Percentiles rank a stretch among this genome's conserved stretches.
These are phyloP conservation scores for Azolla pinnata DNA, from an alignment of 75 land plant genomes.

Conservation along the genomic window DNA sequence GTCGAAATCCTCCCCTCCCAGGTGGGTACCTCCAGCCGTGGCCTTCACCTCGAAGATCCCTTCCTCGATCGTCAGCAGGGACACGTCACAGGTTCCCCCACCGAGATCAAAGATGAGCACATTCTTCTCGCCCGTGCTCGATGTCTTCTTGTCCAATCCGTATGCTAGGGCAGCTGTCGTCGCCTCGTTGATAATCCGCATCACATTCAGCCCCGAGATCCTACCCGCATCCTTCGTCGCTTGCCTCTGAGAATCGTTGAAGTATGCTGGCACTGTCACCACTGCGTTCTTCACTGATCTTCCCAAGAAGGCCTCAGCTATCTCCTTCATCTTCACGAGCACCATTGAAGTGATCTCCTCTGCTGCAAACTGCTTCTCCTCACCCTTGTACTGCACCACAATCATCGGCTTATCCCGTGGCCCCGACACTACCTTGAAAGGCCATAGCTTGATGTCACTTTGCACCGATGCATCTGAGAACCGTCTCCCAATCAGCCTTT, in stretches of 20 bases:
- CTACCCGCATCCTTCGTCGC: slow-evolving; percentile 68
- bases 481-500: slow-evolving; percentile 61
- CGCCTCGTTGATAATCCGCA: slow-evolving; percentile 71
- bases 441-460: slow-evolving; percentile 55
- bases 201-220: slow-evolving; percentile 54
- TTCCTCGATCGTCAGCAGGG: slow-evolving; percentile 61
- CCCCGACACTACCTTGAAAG: slow-evolving; percentile 52
- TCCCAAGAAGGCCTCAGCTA: slow-evolving; percentile 59
- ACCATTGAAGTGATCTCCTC: slow-evolving; percentile 73
- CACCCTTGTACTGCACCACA: slow-evolving; percentile 48
- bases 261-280: slow-evolving; percentile 64
- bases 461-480: slow-evolving; percentile 46
- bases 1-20: slow-evolving; percentile 72
- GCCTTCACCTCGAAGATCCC: slow-evolving; percentile 78
- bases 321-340: too few relatives aligned
- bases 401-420: slow-evolving; percentile 72
- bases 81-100: slow-evolving; percentile 69
- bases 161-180: slow-evolving; percentile 77
- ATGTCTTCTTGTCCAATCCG: slow-evolving; percentile 68
- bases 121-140: slow-evolving; percentile 58
- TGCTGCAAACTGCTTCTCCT: too few relatives aligned
- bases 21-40: slow-evolving; percentile 69
- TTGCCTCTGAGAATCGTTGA: too few relatives aligned
- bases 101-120: slow-evolving; percentile 62
- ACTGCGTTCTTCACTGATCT: slow-evolving; percentile 48